phyloP scores from a whole-genome alignment of 2,329 filamentous ascomycete species.

The Aspergillus fumigatiaffinis region DNA sequence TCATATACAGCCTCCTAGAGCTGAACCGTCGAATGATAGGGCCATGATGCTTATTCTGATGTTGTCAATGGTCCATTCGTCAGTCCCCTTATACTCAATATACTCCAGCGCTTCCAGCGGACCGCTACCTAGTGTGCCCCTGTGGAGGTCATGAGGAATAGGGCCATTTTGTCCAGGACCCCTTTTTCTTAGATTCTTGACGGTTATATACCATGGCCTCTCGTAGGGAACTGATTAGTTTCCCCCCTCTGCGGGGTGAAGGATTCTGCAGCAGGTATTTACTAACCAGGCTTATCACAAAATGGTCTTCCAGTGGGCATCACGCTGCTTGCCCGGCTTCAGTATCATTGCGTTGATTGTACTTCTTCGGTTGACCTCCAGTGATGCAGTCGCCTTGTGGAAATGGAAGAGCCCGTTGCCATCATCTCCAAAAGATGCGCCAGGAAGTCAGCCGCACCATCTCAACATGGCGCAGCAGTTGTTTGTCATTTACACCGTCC shows the following conservation, averaged over 20 bases:
- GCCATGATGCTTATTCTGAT: neutral
- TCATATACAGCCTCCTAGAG: neutral
- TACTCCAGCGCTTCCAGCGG: neutral
- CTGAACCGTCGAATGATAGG: neutral
- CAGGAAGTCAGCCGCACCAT: neutral
- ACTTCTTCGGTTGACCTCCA: constrained; percentile 20
- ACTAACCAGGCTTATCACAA: neutral
- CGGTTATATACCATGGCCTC: neutral
- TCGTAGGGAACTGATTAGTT: neutral
- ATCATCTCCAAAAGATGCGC: neutral
- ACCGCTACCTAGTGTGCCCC: neutral
- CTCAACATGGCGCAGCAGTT: constrained; percentile 29
- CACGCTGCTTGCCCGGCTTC: constrained; percentile 28
- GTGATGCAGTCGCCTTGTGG: constrained; percentile 11
- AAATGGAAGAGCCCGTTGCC: constrained; percentile 11
- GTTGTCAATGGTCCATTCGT: neutral
- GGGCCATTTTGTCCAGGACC: neutral
- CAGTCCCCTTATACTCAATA: neutral
- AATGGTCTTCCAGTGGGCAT: constrained; percentile 24
- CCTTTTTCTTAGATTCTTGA: neutral
- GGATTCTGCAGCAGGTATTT: neutral
- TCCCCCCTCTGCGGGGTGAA: neutral
- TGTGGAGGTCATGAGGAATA: neutral
- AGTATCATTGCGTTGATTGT: constrained; percentile 23
- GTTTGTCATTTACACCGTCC: constrained; percentile 62